Conservation (phyloP, 2,329 filamentous ascomycete species). For the Allantophomopsis lycopodina region DNA sequence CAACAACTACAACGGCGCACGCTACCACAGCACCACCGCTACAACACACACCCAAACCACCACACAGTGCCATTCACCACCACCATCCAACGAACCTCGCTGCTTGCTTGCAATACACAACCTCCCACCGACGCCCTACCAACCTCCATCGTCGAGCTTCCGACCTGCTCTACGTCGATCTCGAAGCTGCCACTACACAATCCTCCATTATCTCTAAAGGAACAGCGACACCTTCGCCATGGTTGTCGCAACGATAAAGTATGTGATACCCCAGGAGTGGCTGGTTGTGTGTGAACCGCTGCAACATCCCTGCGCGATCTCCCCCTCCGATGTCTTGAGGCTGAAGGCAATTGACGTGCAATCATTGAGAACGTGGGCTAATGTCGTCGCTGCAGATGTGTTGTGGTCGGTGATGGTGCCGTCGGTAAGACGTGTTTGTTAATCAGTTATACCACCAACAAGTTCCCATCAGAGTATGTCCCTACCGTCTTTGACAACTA, state of each 20-base stretch:
- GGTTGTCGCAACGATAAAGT: slow-evolving; percentile 53
- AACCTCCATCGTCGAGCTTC: too few species aligned
- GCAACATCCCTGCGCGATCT: not conserved
- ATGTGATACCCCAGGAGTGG: slow-evolving; percentile 16
- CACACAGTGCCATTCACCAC: too few species aligned
- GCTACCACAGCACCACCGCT: not conserved
- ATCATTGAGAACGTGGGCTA: slow-evolving; percentile 4
- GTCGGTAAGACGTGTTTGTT: slow-evolving; percentile 98
- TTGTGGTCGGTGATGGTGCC: slow-evolving; percentile 97
- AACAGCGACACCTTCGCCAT: slow-evolving; percentile 7
- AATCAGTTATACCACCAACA: slow-evolving; percentile 99
- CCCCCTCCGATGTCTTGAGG: not conserved
- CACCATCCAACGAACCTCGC: too few species aligned
- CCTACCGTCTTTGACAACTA: slow-evolving; percentile 99
- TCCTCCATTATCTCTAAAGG: too few species aligned
- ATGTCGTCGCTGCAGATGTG: slow-evolving; percentile 51
- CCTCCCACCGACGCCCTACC: too few species aligned
- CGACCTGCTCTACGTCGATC: too few species aligned
- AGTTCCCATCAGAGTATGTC: slow-evolving; percentile 99
- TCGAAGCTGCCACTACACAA: too few species aligned
- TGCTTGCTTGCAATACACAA: too few species aligned
- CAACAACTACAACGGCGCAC: not conserved
- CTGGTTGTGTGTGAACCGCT: not conserved
- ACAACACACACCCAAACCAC: too few species aligned
- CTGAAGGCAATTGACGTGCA: not conserved